phyloP scores from a whole-genome alignment of 2,329 filamentous ascomycete genomes.

The Sordariomycetes sp. region DNA sequence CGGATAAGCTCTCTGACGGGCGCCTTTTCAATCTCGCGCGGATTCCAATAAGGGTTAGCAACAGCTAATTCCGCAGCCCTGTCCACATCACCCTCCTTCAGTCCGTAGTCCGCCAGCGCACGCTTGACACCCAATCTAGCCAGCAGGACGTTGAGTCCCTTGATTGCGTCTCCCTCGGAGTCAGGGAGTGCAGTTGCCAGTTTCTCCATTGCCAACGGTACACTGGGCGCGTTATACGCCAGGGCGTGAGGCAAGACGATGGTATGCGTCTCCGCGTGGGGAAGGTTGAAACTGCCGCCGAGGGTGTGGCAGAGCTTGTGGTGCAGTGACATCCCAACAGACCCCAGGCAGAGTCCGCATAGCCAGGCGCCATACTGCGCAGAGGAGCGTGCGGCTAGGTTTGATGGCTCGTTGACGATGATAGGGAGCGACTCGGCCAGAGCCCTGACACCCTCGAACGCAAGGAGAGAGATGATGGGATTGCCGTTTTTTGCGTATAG shows the following conservation, averaged over 20 bases:
- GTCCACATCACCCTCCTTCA: conserved; percentile 51
- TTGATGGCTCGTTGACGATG: conserved; percentile 34
- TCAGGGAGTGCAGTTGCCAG: conserved; percentile 43
- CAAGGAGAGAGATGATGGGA: conserved; percentile 47
- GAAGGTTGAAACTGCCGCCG: conserved; percentile 52
- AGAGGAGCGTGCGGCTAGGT: conserved; percentile 31
- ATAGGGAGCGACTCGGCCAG: conserved; percentile 42
- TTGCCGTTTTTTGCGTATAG: conserved; percentile 52
- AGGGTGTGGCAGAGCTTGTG: conserved; percentile 59
- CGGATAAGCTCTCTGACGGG: conserved; percentile 44
- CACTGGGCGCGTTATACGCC: conserved; percentile 48
- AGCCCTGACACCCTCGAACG: conserved; percentile 43
- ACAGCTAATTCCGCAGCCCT: conserved; percentile 48
- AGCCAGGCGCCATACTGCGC: conserved; percentile 57
- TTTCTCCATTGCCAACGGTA: conserved; percentile 39
- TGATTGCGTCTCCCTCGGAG: conserved; percentile 46
- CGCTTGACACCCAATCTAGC: conserved; percentile 40
- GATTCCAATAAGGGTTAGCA: conserved; percentile 49
- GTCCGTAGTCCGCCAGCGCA: conserved; percentile 41
- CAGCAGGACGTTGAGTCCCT: conserved; percentile 44
- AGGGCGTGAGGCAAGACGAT: conserved; percentile 52
- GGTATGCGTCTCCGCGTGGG: conserved; percentile 56
- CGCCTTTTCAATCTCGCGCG: conserved; percentile 37
- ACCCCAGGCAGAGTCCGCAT: conserved; percentile 49
- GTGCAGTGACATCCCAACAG: conserved; percentile 52